Percentiles rank a stretch among this genome's conserved stretches.
These are phyloP conservation scores for Calonectria hongkongensis DNA, from an alignment of 2,329 filamentous ascomycete species.

Conservation along the genomic window DNA sequence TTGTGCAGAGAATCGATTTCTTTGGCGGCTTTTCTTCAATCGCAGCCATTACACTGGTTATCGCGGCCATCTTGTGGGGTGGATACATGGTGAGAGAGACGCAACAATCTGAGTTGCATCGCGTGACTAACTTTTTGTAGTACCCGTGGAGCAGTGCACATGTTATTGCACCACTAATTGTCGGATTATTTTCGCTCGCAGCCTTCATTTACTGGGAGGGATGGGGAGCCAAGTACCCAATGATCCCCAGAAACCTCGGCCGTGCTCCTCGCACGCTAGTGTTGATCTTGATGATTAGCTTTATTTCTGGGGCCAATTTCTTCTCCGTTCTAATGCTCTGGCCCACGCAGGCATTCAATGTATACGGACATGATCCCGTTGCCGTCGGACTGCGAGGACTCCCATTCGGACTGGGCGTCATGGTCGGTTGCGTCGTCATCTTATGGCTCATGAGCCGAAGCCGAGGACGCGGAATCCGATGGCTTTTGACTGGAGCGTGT, in stretches of 20 bases:
- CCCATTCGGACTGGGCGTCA: constrained; percentile 7
- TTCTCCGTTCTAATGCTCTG: constrained; percentile 15
- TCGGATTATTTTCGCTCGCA: background rate
- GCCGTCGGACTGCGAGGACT: constrained; percentile 4
- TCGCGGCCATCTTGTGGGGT: constrained; percentile 12
- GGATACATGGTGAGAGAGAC: constrained; percentile 3
- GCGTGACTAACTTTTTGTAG: background rate
- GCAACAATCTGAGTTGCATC: background rate
- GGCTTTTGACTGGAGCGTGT: constrained; percentile 7
- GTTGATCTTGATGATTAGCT: constrained; percentile 5
- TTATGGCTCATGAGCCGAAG: constrained; percentile 3
- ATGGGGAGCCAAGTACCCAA: constrained; percentile 13
- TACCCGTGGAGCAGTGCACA: constrained; percentile 13
- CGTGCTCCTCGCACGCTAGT: constrained; percentile 6
- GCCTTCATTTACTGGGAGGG: background rate
- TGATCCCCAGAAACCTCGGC: constrained; percentile 14
- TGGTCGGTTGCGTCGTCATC: constrained; percentile 12
- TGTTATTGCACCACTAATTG: background rate
- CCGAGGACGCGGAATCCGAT: background rate
- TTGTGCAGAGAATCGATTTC: background rate
- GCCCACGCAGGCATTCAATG: constrained; percentile 18
- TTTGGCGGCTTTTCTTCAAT: constrained; percentile 6
- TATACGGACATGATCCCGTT: constrained; percentile 7
- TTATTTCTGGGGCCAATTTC: constrained; percentile 10
- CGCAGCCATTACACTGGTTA: constrained; percentile 13